Evolutionary conservation across 2,329 filamentous ascomycete genomes (phyloP).

Genomic region (Plenodomus lindquistii): DNA sequence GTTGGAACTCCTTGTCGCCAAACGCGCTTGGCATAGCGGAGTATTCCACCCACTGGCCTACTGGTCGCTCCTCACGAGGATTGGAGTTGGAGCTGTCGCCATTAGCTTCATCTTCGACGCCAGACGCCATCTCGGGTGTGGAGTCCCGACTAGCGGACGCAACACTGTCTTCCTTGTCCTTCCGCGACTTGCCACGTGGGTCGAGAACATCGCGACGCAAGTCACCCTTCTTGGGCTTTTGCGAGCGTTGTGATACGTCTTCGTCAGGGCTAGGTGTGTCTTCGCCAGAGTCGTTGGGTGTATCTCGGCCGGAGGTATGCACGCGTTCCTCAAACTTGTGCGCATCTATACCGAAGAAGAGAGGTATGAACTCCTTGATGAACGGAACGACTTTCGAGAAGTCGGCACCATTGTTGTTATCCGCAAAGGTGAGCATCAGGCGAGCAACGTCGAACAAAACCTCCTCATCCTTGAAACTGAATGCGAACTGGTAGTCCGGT

Average conservation of each 20-base stretch:
- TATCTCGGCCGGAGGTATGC: conserved; percentile 44
- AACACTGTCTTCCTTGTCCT: conserved; percentile 79
- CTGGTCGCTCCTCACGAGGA: conserved; percentile 64
- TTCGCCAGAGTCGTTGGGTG: conserved; percentile 55
- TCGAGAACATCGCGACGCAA: conserved; percentile 88
- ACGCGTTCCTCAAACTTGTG: conserved; percentile 70
- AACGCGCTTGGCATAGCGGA: conserved; percentile 59
- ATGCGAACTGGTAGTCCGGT: conserved; percentile 73
- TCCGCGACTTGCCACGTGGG: conserved; percentile 70
- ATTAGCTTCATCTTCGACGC: conserved; percentile 74
- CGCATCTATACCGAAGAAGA: conserved; percentile 55
- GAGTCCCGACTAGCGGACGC: conserved; percentile 82
- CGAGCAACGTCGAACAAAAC: conserved; percentile 57
- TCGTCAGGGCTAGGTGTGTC: conserved; percentile 71
- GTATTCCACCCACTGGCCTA: conserved; percentile 66
- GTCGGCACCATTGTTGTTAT: conserved; percentile 48
- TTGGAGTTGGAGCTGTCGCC: conserved; percentile 61
- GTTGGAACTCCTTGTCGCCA: conserved; percentile 66
- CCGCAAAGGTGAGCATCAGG: conserved; percentile 50
- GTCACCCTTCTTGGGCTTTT: conserved; percentile 68
- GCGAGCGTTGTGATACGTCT: conserved; percentile 65
- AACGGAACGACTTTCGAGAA: conserved; percentile 51
- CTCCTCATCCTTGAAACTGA: conserved; percentile 64
- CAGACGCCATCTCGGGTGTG: conserved; percentile 80
- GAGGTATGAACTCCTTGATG: conserved; percentile 54